These are phyloP conservation scores for Ramicandelaber brevisporus DNA, from an alignment of 192 early-diverging fungal species.

Conservation along the genomic window DNA sequence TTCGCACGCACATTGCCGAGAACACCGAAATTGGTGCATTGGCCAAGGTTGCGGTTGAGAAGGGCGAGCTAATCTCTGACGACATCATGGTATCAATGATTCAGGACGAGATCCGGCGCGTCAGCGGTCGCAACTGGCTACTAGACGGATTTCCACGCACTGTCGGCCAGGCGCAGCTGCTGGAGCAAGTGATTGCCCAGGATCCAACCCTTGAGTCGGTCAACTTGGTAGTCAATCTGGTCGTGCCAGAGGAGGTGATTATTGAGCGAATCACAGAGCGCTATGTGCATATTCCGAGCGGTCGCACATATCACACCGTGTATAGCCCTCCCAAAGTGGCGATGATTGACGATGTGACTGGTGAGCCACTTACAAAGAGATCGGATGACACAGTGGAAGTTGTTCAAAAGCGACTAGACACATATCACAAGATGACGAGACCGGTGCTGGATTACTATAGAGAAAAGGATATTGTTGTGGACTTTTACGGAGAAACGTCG, in stretches of 20 bases:
- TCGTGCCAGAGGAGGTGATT: conserved; percentile 76
- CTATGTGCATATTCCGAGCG: conserved; percentile 77
- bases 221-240: conserved; percentile 67
- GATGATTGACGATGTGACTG: conserved; percentile 80
- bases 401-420: conserved; percentile 48
- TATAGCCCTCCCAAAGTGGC: conserved; percentile 73
- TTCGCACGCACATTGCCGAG: conserved; percentile 55
- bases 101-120: conserved; percentile 8
- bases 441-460: conserved; percentile 75
- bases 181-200: conserved; percentile 23
- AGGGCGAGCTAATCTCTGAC: conserved; percentile 13
- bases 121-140: conserved; percentile 32
- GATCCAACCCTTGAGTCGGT: conserved; percentile 29
- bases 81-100: conserved; percentile 14
- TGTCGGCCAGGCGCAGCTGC: conserved; percentile 43
- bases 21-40: conserved; percentile 28
- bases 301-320: conserved; percentile 75
- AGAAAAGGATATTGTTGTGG: conserved; percentile 27
- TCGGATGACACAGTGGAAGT: conserved; percentile 72
- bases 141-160: conserved; percentile 86
- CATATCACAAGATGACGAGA: conserved; percentile 48
- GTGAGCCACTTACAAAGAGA: conserved; percentile 65
- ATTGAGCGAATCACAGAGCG: conserved; percentile 78
- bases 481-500: conserved; percentile 53
- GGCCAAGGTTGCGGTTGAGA: conserved; percentile 19